phyloP scores from a whole-genome alignment of 495 filamentous ascomycete species.

The Lasiosphaeria miniovina region DNA sequence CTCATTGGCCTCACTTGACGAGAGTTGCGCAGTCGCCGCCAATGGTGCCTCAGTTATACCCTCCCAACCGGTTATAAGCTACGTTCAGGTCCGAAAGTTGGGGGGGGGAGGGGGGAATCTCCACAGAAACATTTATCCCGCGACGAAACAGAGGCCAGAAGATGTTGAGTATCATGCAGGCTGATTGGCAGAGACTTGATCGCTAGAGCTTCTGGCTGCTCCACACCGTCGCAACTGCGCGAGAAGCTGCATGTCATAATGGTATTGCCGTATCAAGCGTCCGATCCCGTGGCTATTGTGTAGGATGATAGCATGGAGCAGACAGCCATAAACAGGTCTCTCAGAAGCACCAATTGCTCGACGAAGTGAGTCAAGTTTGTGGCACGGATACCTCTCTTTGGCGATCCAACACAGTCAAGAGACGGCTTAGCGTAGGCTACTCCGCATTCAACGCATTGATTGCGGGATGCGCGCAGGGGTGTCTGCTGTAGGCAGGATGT shows the following conservation, averaged over 20 bases:
- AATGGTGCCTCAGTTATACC: slow-evolving; percentile 31
- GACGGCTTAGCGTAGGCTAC: slow-evolving; percentile 11
- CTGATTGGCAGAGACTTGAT: slow-evolving; percentile 20
- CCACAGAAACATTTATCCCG: slow-evolving; percentile 16
- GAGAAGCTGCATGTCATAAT: slow-evolving; percentile 27
- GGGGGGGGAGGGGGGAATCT: slow-evolving; percentile 8
- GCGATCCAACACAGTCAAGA: slow-evolving; percentile 6
- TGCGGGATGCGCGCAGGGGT: slow-evolving; percentile 31
- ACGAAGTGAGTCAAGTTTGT: slow-evolving; percentile 19
- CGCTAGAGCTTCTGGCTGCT: background rate
- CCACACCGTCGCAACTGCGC: slow-evolving; percentile 25
- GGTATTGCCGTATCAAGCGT: slow-evolving; percentile 22
- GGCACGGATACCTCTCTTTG: slow-evolving; percentile 1
- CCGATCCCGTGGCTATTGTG: slow-evolving; percentile 8
- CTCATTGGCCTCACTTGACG: slow-evolving; percentile 24
- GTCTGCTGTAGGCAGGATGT: slow-evolving; percentile 5
- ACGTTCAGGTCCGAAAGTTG: slow-evolving; percentile 11
- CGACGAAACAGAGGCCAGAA: slow-evolving; percentile 16
- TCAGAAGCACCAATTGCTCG: slow-evolving; percentile 1
- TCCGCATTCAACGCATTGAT: slow-evolving; percentile 31
- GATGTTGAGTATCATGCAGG: slow-evolving; percentile 14
- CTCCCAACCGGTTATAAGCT: slow-evolving; percentile 23
- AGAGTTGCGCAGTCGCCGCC: slow-evolving; percentile 11
- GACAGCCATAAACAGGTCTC: background rate
- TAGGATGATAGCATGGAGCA: too few species aligned